Base-by-base conservation (phyloP, 768 basidiomycete species). In the Tricholoma bakamatsutake region DNA sequence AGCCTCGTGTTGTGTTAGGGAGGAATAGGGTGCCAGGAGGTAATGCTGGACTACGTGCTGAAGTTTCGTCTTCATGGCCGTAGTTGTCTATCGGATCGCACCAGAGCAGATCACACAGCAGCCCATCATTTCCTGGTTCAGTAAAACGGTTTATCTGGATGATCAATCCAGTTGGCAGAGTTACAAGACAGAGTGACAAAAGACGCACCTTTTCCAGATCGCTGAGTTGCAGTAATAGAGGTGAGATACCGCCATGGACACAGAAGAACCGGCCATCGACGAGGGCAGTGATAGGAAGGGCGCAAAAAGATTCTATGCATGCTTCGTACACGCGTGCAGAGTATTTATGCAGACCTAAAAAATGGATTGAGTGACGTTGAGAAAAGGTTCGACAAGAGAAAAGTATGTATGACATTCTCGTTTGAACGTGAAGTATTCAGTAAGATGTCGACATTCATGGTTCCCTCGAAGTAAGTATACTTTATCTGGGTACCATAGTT, bases 381-480 rank as follows among this genome's bases (percentile, higher is more conserved):
- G 12, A 4, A 31, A 9, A 15, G 15, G 27, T 46, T 53, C 24
- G 7, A 34, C 35, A 21, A 43, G n/a, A 28, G 40, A 42, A 52
- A 33, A 46, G 40, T n/a, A n/a, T 33, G 39, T 71, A 85, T 72
- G 63, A 95, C 88, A 89, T 87, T 98, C 96, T 59, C 92, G 87
- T 75, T 93, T 95, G 77, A 98, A 98, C 8, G 96, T 98, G 67
- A 98, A 98, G 69, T 95, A 97, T 71, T 95, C 93, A 2, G 96
- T 98, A 47, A 98, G 76, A 73, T 98, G 95, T 35, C 88, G 83
- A 68, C 96, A 98, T 77, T 98, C 96, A 73, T 98, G 96, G 68
- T 98, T 98, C 8, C 96, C 96, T 48, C 96, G 85, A 34, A 98
- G 79, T 31, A 98, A 79, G 56, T 84, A 82, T 45, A 98, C 75